phyloP scores from a whole-genome alignment of 208 protist species.

The Leishmania arabica region DNA sequence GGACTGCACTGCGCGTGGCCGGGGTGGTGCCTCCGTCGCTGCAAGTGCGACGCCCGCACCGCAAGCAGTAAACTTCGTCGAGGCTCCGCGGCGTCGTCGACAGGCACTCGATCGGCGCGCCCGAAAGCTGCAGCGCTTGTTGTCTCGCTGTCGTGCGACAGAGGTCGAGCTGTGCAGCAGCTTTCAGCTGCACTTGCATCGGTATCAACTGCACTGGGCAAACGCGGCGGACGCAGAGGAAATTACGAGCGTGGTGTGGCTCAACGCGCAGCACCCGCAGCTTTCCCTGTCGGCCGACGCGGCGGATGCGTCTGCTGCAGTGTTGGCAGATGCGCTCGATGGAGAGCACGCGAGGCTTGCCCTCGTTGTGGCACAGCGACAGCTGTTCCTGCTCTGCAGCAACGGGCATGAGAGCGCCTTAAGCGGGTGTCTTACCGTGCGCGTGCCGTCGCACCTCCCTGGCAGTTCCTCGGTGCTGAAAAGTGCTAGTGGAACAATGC shows the following conservation, averaged over 20 bases:
- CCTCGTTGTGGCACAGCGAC: conserved; percentile 23
- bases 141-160: conserved; percentile 3
- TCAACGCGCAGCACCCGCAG: neutral
- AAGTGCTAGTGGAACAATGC: neutral
- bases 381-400: conserved; percentile 26
- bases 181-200: conserved; percentile 24
- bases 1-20: neutral
- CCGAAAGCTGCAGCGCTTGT: conserved; percentile 11
- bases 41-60: neutral
- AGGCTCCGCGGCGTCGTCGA: neutral
- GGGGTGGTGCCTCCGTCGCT: neutral
- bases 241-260: conserved; percentile 30
- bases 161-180: conserved; percentile 22
- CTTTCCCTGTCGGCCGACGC: neutral
- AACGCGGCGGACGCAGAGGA: conserved; percentile 17
- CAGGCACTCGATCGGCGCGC: conserved; percentile 15
- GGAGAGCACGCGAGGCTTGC: conserved; percentile 10
- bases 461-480: neutral
- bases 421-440: conserved; percentile 9
- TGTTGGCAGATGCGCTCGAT: neutral
- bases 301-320: neutral
- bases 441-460: neutral
- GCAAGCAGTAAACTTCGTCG: neutral
- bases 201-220: conserved; percentile 34
- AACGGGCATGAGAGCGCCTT: conserved; percentile 10